Base-by-base conservation (phyloP, 176 grass and related monocot species). In the Calamus simplicifolius region DNA sequence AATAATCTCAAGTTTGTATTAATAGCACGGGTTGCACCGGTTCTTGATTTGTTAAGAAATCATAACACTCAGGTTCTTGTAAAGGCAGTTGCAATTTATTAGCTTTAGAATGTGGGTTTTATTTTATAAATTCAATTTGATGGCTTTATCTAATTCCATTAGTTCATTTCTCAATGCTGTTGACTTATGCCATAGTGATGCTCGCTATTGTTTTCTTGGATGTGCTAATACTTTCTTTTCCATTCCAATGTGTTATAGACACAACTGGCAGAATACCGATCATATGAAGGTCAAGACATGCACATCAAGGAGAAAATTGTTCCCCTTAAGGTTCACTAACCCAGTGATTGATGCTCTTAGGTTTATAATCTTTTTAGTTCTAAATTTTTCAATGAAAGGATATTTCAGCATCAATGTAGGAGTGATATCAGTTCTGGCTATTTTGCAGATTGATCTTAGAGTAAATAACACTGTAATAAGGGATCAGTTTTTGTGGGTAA, bases 281-380 rank as follows among this genome's bases (percentile, higher is more conserved):
- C 93, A 14, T 92, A 75, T 61, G 93, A 90, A 61, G 87, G 93
- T 51, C 87, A 97, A 83, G 93, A 97, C 53, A 92, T 97, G 93
- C 88, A 85, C 70, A 75, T 97, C 19, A 88, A 71, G 28, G 93
- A 97, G 78, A 97, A 88, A 74, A 85, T 97, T 66, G 73, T 97
- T 51, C 87, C 93, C 49, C 75, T 98, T 19, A 98, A 87, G 92
- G 92, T 97, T 61, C 64, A 19, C 17, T 63, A 26, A 58, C 50
- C 57, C 50, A 13, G 25, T 69, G 52, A 53, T 61, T 68, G 53
- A 13, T 30, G 50, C 0, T 28, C 21, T 52, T 5, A 12, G 8
- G 35, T 16, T 30, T 25, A 4, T 19, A 19, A 57, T 74, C 2
- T 43, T 43, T 43, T 43, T 2, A 43, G 0, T 43, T 43, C 35